phyloP scores from a whole-genome alignment of 2,329 filamentous ascomycete genomes.

The Epichloe amarillans region DNA sequence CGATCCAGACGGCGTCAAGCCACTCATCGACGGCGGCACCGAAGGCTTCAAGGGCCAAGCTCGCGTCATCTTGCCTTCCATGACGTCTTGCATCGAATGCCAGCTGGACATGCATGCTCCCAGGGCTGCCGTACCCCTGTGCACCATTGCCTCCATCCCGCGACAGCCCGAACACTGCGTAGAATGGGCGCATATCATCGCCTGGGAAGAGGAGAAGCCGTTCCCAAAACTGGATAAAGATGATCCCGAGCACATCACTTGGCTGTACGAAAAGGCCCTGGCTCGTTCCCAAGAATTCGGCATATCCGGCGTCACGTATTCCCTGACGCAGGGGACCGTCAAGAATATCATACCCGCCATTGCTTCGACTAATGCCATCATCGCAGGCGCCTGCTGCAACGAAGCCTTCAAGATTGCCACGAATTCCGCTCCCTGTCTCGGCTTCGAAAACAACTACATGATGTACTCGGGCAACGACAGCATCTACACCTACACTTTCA shows the following conservation, averaged over 20 bases:
- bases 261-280: constrained; percentile 81
- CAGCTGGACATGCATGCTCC: constrained; percentile 98
- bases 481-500: constrained; percentile 95
- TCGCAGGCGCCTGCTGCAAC: constrained; percentile 91
- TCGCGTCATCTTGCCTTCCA: constrained; percentile 77
- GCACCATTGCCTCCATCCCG: constrained; percentile 90
- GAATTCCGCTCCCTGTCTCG: constrained; percentile 65
- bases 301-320: constrained; percentile 86
- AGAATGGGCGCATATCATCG: constrained; percentile 97
- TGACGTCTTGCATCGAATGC: constrained; percentile 95
- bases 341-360: constrained; percentile 99
- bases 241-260: constrained; percentile 92
- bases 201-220: constrained; percentile 79
- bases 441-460: constrained; percentile 83
- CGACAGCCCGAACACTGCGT: constrained; percentile 96
- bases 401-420: constrained; percentile 93
- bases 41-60: constrained; percentile 98
- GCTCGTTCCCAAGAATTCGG: constrained; percentile 74
- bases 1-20: constrained; percentile 68
- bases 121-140: constrained; percentile 90
- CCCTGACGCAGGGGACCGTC: constrained; percentile 90
- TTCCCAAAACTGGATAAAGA: constrained; percentile 86
- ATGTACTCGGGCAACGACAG: constrained; percentile 96
- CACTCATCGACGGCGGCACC: constrained; percentile 89
- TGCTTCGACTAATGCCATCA: constrained; percentile 92